Base-by-base conservation (phyloP, 495 filamentous ascomycete species). In the Penicillium turbatum region DNA sequence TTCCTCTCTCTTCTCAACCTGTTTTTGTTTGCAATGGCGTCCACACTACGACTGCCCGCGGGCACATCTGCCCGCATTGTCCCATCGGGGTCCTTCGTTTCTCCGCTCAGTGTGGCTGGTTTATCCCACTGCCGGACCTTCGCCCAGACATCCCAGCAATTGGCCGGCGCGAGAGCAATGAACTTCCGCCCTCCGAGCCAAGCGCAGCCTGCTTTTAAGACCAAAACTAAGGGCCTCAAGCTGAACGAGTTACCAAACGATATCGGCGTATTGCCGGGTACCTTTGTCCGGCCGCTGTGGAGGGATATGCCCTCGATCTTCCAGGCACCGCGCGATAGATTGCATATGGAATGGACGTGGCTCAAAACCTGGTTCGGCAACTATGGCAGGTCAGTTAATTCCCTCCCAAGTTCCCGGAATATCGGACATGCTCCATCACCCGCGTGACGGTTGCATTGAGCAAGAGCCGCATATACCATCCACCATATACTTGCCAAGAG, bases 211-310 rank as follows among this genome's bases (percentile, higher is more conserved):
- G 79, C 76, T 59, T 58, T 77, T 60, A 71, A 61, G 45, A 61
- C 73, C 5, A 52, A 63, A 34, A 45, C 59, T 10, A 70, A 62
- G 32, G 61, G 68, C 12, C 44, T 68, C 17, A 37, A 55, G 10
- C 51, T 51, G 8, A 21, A 54, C 1, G 60, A 72, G 11, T 27
- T 78, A 21, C 74, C 72, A 5, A 70, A 75, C 51, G 82, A 85
- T 64, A 61, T 83, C 31, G 82, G 82, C 15, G 36, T 84, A 15
- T 64, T 84, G 41, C 66, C 67, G 31, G 76, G 80, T 59, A 86
- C 84, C 5, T 85, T 83, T 55, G 70, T 87, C 17, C 75, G 73
- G 66, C 83, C 82, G n/a, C 67, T 77, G 11, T 76, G 79, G 69
- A 63, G 59, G 31, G 79, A 83, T 46, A 67, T 78, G 57, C 82